A percentile compares a stretch with the other conserved stretches of the same genome.
These are phyloP conservation scores for Apiospora hydei DNA, from an alignment of 2,329 filamentous ascomycete genomes.

Conservation along the genomic window DNA sequence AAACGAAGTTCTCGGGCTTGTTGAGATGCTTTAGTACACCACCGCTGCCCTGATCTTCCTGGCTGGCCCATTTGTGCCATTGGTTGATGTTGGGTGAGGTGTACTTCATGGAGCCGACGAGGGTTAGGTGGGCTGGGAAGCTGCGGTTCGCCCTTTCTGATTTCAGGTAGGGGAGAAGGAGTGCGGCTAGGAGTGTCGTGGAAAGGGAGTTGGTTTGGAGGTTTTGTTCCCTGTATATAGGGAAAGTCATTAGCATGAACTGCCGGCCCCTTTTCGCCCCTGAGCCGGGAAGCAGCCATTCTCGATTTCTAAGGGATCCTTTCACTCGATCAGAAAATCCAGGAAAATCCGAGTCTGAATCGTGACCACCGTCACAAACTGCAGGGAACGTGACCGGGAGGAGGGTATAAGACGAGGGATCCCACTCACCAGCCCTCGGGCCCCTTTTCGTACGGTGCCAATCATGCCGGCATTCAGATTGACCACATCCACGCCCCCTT, in stretches of 20 bases:
- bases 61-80: conserved; percentile 32
- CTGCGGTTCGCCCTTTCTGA: conserved; percentile 34
- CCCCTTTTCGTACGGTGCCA: conserved; percentile 30
- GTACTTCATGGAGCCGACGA: conserved; percentile 36
- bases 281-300: background rate
- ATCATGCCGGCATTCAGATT: conserved; percentile 38
- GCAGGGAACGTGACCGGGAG: background rate
- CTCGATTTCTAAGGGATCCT: background rate
- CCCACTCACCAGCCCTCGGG: conserved; percentile 37
- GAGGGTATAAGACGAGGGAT: too few species aligned
- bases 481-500: conserved; percentile 37
- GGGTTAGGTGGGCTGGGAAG: conserved; percentile 36
- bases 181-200: conserved; percentile 59
- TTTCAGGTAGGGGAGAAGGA: conserved; percentile 57
- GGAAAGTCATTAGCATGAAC: background rate
- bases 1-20: conserved; percentile 38
- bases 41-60: conserved; percentile 23
- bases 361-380: too few species aligned
- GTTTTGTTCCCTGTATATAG: conserved; percentile 51
- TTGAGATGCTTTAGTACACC: conserved; percentile 37
- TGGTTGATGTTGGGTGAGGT: conserved; percentile 29
- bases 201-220: conserved; percentile 67
- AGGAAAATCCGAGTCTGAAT: too few species aligned
- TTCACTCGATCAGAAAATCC: background rate
- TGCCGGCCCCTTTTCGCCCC: background rate